These are phyloP conservation scores for Aspergillus incahuasiensis DNA, from an alignment of 495 filamentous ascomycete genomes.

Conservation along the genomic window DNA sequence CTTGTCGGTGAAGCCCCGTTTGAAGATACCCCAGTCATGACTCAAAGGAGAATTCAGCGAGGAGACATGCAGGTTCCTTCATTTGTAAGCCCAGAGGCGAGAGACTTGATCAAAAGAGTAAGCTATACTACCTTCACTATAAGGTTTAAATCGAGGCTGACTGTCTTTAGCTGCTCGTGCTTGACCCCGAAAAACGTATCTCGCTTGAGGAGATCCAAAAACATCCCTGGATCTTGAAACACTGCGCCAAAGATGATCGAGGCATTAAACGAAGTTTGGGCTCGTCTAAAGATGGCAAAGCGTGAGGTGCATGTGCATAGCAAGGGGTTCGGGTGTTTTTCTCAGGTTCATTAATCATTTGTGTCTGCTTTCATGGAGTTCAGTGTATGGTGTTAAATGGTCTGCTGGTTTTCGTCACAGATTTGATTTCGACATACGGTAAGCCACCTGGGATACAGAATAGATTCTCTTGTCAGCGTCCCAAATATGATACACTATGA, in stretches of 20 bases:
- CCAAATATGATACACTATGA: slow-evolving; percentile 9
- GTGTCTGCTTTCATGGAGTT: slow-evolving; percentile 14
- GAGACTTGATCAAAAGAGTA: slow-evolving; percentile 88
- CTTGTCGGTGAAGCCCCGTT: slow-evolving; percentile 94
- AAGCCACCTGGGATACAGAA: background rate
- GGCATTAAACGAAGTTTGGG: slow-evolving; percentile 47
- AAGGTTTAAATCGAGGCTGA: background rate
- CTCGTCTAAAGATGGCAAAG: slow-evolving; percentile 35
- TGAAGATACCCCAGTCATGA: slow-evolving; percentile 93
- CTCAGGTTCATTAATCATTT: slow-evolving; percentile 16
- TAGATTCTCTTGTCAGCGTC: slow-evolving; percentile 1
- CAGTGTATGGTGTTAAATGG: slow-evolving; percentile 20
- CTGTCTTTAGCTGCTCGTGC: slow-evolving; percentile 68
- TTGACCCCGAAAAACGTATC: slow-evolving; percentile 92
- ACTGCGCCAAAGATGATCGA: slow-evolving; percentile 78
- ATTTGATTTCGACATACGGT: background rate
- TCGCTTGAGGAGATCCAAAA: slow-evolving; percentile 81
- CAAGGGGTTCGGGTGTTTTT: slow-evolving; percentile 22
- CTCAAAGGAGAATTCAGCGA: slow-evolving; percentile 80
- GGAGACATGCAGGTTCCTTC: slow-evolving; percentile 90
- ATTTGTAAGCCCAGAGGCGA: slow-evolving; percentile 87
- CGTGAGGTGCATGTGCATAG: slow-evolving; percentile 25
- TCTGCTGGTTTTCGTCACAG: background rate
- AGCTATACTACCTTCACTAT: slow-evolving; percentile 18
- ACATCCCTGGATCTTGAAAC: slow-evolving; percentile 97